Conservation (phyloP, 345 rosid species). For the Euphorbia pulcherrima region DNA sequence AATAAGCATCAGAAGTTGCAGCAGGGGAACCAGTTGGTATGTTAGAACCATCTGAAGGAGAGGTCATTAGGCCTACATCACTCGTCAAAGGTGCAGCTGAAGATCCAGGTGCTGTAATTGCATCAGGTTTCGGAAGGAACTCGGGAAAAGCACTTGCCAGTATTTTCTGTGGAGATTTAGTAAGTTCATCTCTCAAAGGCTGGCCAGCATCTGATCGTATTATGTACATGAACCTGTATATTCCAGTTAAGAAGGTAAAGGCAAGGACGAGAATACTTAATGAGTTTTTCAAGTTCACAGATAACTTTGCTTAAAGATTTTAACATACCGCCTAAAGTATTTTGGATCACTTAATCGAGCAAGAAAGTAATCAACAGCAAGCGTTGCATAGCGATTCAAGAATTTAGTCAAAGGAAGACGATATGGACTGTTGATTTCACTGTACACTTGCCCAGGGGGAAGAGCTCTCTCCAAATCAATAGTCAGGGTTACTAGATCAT, state of each 20-base stretch:
- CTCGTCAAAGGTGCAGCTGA: conserved; percentile 54
- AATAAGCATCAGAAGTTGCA: conserved; percentile 70
- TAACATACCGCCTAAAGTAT: conserved; percentile 81
- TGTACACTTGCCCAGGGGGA: conserved; percentile 77
- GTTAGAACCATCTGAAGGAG: conserved; percentile 54
- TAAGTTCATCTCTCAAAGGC: conserved; percentile 88
- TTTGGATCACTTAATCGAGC: conserved; percentile 83
- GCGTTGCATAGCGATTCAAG: conserved; percentile 83
- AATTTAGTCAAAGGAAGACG: conserved; percentile 93
- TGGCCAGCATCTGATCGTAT: conserved; percentile 95
- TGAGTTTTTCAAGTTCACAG: not conserved
- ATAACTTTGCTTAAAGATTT: conserved; percentile 18
- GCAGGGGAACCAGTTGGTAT: conserved; percentile 39
- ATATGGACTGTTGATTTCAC: conserved; percentile 97
- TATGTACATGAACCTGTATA: conserved; percentile 87
- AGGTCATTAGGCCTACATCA: conserved; percentile 55
- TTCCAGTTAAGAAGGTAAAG: conserved; percentile 9
- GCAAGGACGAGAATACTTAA: conserved; percentile 10
- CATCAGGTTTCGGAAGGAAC: conserved; percentile 62
- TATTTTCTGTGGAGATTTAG: conserved; percentile 88
- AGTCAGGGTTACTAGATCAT: conserved; percentile 88
- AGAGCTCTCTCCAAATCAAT: conserved; percentile 95
- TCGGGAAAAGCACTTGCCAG: conserved; percentile 83
- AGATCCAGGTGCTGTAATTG: conserved; percentile 43
- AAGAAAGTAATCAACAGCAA: conserved; percentile 95